Conservation (phyloP, 2,329 filamentous ascomycete genomes). For the Penicillium griseofulvum region DNA sequence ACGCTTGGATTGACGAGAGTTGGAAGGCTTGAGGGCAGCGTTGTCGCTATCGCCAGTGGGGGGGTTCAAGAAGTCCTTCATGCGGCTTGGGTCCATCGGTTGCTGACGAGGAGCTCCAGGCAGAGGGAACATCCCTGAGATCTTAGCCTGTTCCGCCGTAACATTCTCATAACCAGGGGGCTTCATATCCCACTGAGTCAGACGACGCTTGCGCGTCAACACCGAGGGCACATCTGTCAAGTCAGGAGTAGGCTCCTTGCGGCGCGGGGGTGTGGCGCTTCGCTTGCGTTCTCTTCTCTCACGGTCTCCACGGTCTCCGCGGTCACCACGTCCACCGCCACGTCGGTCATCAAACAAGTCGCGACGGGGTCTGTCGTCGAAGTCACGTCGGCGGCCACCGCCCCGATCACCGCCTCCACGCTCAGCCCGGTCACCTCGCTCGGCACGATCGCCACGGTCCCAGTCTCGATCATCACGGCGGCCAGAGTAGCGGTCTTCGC, state of each 20-base stretch:
- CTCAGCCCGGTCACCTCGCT: conserved; percentile 16
- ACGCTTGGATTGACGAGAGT: conserved; percentile 90
- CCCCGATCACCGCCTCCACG: conserved; percentile 53
- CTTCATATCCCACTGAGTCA: conserved; percentile 99
- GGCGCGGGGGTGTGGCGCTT: conserved; percentile 78
- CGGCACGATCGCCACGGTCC: conserved; percentile 39
- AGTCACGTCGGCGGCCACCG: conserved; percentile 56
- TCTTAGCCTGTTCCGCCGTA: conserved; percentile 95
- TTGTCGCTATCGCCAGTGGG: conserved; percentile 68
- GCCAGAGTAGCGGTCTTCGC: conserved; percentile 84
- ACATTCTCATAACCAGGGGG: conserved; percentile 97
- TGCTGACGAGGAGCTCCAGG: conserved; percentile 93
- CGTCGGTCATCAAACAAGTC: conserved; percentile 64
- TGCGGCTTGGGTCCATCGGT: conserved; percentile 87
- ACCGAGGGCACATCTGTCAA: conserved; percentile 82
- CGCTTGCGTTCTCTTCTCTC: conserved; percentile 61
- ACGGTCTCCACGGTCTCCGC: conserved; percentile 17
- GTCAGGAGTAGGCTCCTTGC: conserved; percentile 93
- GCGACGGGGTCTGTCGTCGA: conserved; percentile 58
- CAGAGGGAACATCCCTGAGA: conserved; percentile 98
- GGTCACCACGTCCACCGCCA: conserved; percentile 31
- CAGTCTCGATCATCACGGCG: conserved; percentile 72
- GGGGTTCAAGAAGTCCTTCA: conserved; percentile 95
- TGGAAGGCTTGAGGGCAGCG: conserved; percentile 83
- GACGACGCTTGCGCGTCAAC: conserved; percentile 78